A percentile compares a stretch with the other conserved stretches of the same genome.
Evolutionary conservation across 352 stramenopile species (phyloP).

Genomic region (Phytophthora podocarpi): DNA sequence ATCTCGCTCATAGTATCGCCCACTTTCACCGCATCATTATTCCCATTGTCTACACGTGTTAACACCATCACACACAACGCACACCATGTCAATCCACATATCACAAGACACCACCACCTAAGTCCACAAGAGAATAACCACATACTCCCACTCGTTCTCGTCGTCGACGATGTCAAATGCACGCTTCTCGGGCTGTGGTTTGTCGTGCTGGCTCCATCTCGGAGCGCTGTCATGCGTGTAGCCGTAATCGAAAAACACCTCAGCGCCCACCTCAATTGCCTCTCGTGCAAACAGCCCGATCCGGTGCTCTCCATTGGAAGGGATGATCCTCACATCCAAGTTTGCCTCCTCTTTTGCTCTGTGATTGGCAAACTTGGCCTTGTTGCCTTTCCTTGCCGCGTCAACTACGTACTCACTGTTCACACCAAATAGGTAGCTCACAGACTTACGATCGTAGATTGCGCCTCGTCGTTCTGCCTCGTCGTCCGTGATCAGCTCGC

Average conservation of each 20-base stretch:
- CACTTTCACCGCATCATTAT: no score
- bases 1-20: background rate
- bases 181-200: conserved; percentile 12
- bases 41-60: conserved; percentile 26
- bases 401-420: conserved; percentile 93
- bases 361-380: conserved; percentile 94
- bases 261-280: conserved; percentile 83
- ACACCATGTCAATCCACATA: conserved; percentile 5
- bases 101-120: background rate
- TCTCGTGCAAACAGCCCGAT: conserved; percentile 92
- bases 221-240: conserved; percentile 71
- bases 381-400: conserved; percentile 93
- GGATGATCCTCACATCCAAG: conserved; percentile 80
- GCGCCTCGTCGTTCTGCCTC: conserved; percentile 79
- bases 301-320: conserved; percentile 89
- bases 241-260: conserved; percentile 85
- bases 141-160: conserved; percentile 48
- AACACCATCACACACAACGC: no score
- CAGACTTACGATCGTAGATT: conserved; percentile 77
- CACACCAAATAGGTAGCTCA: conserved; percentile 94
- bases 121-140: conserved; percentile 6
- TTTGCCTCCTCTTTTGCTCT: conserved; percentile 60
- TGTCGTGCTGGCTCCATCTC: conserved; percentile 55
- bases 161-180: conserved; percentile 33
- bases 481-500: conserved; percentile 71